These are phyloP conservation scores for Emmonsiellopsis sp. DNA, from an alignment of 2,329 filamentous ascomycete genomes.

Conservation along the genomic window DNA sequence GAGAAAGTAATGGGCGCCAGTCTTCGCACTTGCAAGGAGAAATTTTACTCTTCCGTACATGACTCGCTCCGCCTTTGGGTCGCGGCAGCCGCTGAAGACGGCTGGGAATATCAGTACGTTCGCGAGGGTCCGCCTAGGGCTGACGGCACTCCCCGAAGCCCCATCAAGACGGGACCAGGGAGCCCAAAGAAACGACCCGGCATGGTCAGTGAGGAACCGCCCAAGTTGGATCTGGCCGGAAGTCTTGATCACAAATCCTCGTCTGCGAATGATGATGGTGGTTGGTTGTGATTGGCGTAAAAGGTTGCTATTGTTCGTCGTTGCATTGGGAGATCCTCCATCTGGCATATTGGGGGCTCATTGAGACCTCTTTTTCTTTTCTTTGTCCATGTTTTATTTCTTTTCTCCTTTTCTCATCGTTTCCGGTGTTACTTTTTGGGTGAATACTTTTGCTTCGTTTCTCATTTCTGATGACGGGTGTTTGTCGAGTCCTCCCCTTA, in stretches of 20 bases:
- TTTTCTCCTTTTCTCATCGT: not conserved
- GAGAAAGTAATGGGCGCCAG: constrained; percentile 82
- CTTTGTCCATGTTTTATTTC: constrained; percentile 27
- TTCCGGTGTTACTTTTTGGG: not conserved
- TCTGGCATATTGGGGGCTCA: constrained; percentile 8
- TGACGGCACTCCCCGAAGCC: constrained; percentile 37
- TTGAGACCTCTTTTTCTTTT: constrained; percentile 15
- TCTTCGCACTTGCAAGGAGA: constrained; percentile 88
- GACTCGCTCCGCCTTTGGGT: constrained; percentile 86
- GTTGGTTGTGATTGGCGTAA: constrained; percentile 32
- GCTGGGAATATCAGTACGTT: constrained; percentile 76
- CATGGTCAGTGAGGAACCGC: constrained; percentile 42
- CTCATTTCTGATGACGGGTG: too few relatives aligned
- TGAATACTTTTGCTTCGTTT: not conserved
- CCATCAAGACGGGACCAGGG: constrained; percentile 32
- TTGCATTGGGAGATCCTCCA: constrained; percentile 22
- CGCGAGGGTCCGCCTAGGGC: constrained; percentile 43
- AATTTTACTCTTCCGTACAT: constrained; percentile 90
- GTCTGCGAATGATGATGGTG: constrained; percentile 19
- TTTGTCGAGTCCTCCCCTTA: not conserved
- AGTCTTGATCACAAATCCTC: constrained; percentile 20
- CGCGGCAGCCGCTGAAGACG: constrained; percentile 74
- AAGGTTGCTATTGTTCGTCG: constrained; percentile 56
- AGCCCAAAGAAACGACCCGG: constrained; percentile 35
- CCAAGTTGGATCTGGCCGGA: constrained; percentile 48